Base-by-base conservation (phyloP, 768 basidiomycete species). In the Leccinum truebloodii region DNA sequence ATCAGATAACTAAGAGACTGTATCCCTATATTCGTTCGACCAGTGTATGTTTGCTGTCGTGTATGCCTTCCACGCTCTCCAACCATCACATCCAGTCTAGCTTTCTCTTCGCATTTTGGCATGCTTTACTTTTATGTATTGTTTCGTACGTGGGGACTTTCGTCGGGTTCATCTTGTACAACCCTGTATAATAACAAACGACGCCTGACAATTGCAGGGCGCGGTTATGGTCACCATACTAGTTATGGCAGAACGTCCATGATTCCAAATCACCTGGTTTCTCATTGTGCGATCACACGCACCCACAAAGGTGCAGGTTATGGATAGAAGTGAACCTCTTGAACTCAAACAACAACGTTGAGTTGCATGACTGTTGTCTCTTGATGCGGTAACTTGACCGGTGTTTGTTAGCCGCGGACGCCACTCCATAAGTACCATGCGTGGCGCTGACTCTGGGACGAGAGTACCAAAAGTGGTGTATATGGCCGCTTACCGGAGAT, bases 11-110 rank as follows among this genome's bases (percentile, higher is more conserved):
- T 28, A 59, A 52, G 46, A 14, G 46, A 14, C 20, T 30, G 24
- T 54, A 24, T 54, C 20, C 20, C 30, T 14, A 5, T 46, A 5
- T 66, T 70, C 59, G 60, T 64, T 72, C 52, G 3, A 52, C 16
- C 18, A 39, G 53, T 53, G 26, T 9, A 3, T 57, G 34, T 55
- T 44, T 44, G 22, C 34, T 58, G 22, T 46, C 52, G 50, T 52
- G 6, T 12, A 48, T 50, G 18, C 7, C 13, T 18, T 35, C 22
- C 28, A 50, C 44, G 10, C 6, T 10, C 5, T 35, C 24, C 49
- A 50, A 16, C 24, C 16, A 28, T 28, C 49, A 44, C 10, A 30
- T 30, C 37, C 9, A 32, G 4, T 62, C 56, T 20, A 26, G 48
- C 55, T 39, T 55, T 62, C 22, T 44, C 52, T 61, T 60, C 22